Base-by-base conservation (phyloP, 2,329 filamentous ascomycete genomes). In the Neofusicoccum parvum region DNA sequence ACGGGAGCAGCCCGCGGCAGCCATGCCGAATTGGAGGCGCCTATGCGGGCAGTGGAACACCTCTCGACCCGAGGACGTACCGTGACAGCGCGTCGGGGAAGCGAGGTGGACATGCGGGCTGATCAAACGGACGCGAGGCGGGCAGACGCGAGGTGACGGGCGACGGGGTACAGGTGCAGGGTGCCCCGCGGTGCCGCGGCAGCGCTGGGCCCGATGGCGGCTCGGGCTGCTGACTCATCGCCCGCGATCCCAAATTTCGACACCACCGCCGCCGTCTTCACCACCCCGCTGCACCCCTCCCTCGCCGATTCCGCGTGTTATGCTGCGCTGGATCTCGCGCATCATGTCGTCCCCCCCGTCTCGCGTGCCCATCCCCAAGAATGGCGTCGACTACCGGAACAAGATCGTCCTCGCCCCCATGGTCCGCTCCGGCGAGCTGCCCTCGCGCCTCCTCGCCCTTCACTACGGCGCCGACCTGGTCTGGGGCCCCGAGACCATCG, bases 401-500 rank as follows among this genome's bases (percentile, higher is more conserved):
- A 97, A 96, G 79, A 81, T 98, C 69, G 95, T 98, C 50, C 90
- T 99, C 69, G 95, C 95, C 68, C 95, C 95, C 46, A 99, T 99
- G 95, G 94, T 97, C 66, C 90, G 95, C 71, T 96, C 92, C n/a
- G 95, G 95, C 75, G 95, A 99, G 82, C 83, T 97, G 67, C 94
- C 95, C 3, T 95, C 92, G 45, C 89, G 95, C 66, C 85, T 99
- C 32, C 81, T 96, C 49, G 92, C 95, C 37, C 87, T 99, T 68
- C 91, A 96, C 74, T 98, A 99, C 77, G 95, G 95, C 70, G 95
- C 95, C 62, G 95, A 99, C 79, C 84, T 99, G 15, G 95, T 99
- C 70, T 99, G 95, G 94, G 94, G 90, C 91, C 95, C 95, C 36
- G 95, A 99, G 79, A 98, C 94, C 4, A 90, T 99, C 72, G 95